Base-by-base conservation (phyloP, 371 early-diverging fungal species). In the Mucor irregularis region DNA sequence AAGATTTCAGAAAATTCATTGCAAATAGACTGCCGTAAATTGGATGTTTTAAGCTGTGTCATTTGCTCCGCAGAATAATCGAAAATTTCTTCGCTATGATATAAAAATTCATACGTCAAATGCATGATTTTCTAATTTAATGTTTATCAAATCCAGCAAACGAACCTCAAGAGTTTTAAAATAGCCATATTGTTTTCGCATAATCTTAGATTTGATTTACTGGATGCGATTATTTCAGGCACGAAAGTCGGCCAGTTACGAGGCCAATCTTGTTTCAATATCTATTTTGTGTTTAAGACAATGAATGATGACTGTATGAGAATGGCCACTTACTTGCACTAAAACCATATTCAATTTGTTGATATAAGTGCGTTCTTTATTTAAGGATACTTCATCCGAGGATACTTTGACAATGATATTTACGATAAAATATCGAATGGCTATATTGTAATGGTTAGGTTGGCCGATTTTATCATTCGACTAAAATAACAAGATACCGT, bases 231-330 rank as follows among this genome's bases (percentile, higher is more conserved):
- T 56, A 99, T 91, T 69, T 99, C 99, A 14, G 95, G 90, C 54
- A 99, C 98, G 71, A 99, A 99, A n/a, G 85, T 85, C 3, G 99
- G 99, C 99, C 99, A 99, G 62, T 97, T 94, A 54, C 93, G 90
- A n/a, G 99, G 99, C 99, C 99, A 99, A 65, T 99, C 99, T 74
- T 99, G 97, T 76, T 99, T 99, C 54, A 99, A 76, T 40, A 99
- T 95, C 92, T 96, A 76, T 19, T 4, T 37, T 19, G 24, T 47
- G n/a, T 25, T 19, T 47, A n/a, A n/a, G n/a, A n/a, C n/a, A n/a
- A n/a, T n/a, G n/a, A n/a, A n/a, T n/a, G n/a, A n/a, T 28, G 21
- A 17, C 19, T 29, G 11, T 16, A 29, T 17, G 1, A 29, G 26
- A 45, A 5, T 28, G 13, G 9, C 2, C 28, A 49, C 31, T 42